These are phyloP conservation scores for Citrus medica DNA, from an alignment of 345 rosid species.

Conservation along the genomic window DNA sequence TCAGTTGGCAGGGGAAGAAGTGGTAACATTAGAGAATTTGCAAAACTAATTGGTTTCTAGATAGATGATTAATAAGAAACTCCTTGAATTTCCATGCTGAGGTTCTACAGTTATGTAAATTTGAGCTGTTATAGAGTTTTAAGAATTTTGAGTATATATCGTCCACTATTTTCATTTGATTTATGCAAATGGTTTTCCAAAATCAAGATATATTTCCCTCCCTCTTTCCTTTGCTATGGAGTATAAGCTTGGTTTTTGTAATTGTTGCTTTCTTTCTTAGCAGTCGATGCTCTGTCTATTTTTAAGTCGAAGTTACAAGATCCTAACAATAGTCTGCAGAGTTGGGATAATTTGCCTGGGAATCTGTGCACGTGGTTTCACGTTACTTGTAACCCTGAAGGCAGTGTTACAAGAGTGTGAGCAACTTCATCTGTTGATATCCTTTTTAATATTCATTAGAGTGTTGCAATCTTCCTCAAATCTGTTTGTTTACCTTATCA, in stretches of 20 bases:
- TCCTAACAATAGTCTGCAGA: slow-evolving; percentile 34
- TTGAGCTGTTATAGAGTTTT: neutral
- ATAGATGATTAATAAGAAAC: neutral
- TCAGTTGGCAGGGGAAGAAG: neutral
- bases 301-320: slow-evolving; percentile 28
- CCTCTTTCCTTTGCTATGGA: neutral
- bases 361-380: slow-evolving; percentile 48
- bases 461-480: neutral
- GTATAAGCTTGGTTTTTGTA: neutral
- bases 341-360: slow-evolving; percentile 38
- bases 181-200: neutral
- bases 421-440: neutral
- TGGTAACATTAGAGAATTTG: neutral
- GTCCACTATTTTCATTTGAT: neutral
- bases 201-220: neutral
- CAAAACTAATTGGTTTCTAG: neutral
- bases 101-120: neutral
- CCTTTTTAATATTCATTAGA: neutral
- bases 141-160: neutral
- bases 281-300: slow-evolving; percentile 37
- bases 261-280: neutral
- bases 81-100: neutral
- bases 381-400: slow-evolving; percentile 37
- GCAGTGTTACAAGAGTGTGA: slow-evolving; percentile 43
- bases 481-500: slow-evolving; percentile 1